Conservation (phyloP, 2,329 filamentous ascomycete genomes). For the Immersiporthe knoxdaviesiana region DNA sequence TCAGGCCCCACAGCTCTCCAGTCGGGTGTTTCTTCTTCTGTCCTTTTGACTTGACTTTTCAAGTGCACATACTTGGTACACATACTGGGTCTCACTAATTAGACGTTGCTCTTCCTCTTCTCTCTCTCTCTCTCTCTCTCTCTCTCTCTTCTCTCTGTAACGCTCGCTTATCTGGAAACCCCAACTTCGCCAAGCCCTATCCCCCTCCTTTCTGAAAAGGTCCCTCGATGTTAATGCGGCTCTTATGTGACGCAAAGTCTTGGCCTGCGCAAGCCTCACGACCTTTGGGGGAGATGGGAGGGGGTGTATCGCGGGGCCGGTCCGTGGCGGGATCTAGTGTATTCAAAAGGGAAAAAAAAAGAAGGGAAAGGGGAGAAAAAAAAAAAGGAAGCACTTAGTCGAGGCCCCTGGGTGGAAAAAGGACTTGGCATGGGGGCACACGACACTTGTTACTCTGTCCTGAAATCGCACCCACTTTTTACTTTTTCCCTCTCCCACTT, state of each 20-base stretch:
- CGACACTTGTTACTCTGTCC: neutral
- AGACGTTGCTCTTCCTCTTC: no score
- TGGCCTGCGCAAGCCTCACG: constrained; percentile 1
- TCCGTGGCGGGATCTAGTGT: neutral
- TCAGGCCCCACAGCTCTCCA: neutral
- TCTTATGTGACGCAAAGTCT: neutral
- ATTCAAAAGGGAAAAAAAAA: neutral
- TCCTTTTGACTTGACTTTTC: no score
- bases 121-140: no score
- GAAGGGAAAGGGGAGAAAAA: neutral
- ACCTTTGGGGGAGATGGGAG: neutral
- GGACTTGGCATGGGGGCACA: neutral
- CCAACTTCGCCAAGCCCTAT: neutral
- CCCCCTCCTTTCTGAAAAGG: neutral
- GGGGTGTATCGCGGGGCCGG: neutral
- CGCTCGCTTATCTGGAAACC: neutral
- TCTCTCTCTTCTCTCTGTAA: no score
- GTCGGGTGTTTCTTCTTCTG: neutral
- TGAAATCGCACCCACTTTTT: neutral
- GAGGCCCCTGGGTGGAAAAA: no score
- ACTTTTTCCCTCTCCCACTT: neutral
- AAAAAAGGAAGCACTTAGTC: no score
- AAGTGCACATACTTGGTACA: no score
- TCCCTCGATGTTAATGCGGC: neutral
- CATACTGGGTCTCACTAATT: no score